Evolutionary conservation across 2,329 filamentous ascomycete species (phyloP), one percentile per base, ranked within the genome.

Genomic region (Xylaria sp.): DNA sequence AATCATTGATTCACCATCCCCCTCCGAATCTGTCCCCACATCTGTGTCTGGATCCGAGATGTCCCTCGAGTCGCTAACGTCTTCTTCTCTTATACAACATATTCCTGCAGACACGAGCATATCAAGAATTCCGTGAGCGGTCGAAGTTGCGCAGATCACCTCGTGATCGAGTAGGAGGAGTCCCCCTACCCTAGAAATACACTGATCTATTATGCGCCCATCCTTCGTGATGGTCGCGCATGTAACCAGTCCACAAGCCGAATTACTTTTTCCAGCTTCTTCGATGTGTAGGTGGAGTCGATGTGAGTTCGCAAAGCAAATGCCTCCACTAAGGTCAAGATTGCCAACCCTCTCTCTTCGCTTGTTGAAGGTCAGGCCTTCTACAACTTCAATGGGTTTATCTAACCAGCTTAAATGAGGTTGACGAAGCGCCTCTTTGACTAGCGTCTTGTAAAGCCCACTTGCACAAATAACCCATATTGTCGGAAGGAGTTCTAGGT

Each of bases 381-480:
- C 17, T 1, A 50, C 45, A 29, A 50, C 45, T 29, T 50, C 45
- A 15, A 50, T 31, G 25, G 11, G 25, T 29, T 50, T 25, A 50
- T 50, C 45, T 10, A 17, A 3, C 45, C 45, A 50, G 17, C 27
- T 50, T 13, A 50, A 29, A 17, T 50, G 45, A 50, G 13, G 4
- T n/a, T 50, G 45, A 17, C 11, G n/a, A 27, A 50, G 45, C 2
- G 45, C 45, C 13, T 50, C 45, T n/a, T 50, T 15, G 4, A 50
- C 45, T 29, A 50, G 45, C 5, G 2, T 50, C 25, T 29, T 50
- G 25, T 50, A 50, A 25, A 50, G 17, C 17, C 31, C 45, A 7
- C 45, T 50, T 31, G 45, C 45, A 31, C 45, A 50, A n/a, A 50
- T 5, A 31, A 50, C 27, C 45, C 45, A 50, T 50, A 50, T 50